phyloP scores from a whole-genome alignment of 306 rosid genomes.

The Acacia acuminata region DNA sequence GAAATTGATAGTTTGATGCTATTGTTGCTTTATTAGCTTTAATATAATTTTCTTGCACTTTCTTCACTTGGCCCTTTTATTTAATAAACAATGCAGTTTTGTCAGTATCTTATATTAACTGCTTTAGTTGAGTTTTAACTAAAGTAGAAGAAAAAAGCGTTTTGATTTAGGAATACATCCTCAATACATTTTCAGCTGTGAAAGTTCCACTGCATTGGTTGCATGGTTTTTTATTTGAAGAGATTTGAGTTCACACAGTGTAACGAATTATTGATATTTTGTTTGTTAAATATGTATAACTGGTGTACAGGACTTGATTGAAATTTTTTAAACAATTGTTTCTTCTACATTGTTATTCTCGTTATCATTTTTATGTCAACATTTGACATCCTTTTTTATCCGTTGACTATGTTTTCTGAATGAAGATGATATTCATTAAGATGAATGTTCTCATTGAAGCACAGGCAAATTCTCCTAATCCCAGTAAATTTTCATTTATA shows the following conservation, averaged over 20 bases:
- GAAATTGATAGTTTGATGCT: neutral
- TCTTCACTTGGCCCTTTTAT: too few relatives aligned
- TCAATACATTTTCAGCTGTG: neutral
- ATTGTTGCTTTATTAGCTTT: neutral
- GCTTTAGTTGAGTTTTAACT: too few relatives aligned
- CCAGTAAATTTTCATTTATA: conserved; percentile 74
- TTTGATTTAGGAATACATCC: neutral
- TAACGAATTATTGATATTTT: neutral
- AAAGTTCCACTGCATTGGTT: neutral
- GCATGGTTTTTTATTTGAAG: too few relatives aligned
- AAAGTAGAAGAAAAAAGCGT: neutral
- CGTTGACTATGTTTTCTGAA: too few relatives aligned
- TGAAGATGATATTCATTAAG: conserved; percentile 5
- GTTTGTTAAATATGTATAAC: too few relatives aligned
- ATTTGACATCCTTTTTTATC: too few relatives aligned
- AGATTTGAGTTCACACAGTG: too few relatives aligned
- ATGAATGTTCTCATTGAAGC: conserved; percentile 16
- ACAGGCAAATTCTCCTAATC: conserved; percentile 79
- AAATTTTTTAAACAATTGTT: too few relatives aligned
- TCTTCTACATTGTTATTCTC: too few relatives aligned
- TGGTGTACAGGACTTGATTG: too few relatives aligned
- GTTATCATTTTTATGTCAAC: too few relatives aligned
- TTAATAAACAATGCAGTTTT: neutral
- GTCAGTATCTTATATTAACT: neutral
- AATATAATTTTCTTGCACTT: neutral